phyloP scores from a whole-genome alignment of 768 basidiomycete genomes.

The Kwoniella sp. region DNA sequence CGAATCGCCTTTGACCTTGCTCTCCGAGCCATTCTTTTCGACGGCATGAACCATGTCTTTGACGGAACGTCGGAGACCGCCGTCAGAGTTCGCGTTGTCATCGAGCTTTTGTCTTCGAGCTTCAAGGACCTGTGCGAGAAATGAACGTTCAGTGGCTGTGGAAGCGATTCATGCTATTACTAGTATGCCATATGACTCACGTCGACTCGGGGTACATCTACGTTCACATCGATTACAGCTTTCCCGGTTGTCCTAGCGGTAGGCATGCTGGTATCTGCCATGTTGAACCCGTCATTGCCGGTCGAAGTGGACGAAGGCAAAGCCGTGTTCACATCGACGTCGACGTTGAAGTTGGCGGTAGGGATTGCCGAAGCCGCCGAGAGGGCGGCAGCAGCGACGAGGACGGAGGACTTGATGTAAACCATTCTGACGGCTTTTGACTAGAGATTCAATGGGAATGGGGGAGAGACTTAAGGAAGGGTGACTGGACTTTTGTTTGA shows the following conservation, averaged over 20 bases:
- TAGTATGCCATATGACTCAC: slow-evolving; percentile 7
- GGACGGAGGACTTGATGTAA: slow-evolving; percentile 25
- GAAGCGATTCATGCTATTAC: too few relatives aligned
- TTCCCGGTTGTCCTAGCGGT: not conserved
- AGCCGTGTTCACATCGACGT: slow-evolving; percentile 9
- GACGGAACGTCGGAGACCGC: slow-evolving; percentile 12
- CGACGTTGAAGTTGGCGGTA: slow-evolving; percentile 11
- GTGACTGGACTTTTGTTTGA: slow-evolving; percentile 2
- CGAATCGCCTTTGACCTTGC: not conserved
- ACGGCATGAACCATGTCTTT: slow-evolving; percentile 19
- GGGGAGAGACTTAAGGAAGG: not conserved
- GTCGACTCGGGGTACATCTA: slow-evolving; percentile 11
- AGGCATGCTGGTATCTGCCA: not conserved
- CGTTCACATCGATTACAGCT: slow-evolving; percentile 17
- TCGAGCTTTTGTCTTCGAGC: slow-evolving; percentile 11
- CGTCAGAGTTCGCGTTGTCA: slow-evolving; percentile 6
- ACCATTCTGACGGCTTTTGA: slow-evolving; percentile 12
- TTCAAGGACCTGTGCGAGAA: slow-evolving; percentile 10
- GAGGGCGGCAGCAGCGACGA: slow-evolving; percentile 23
- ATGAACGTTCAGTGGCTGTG: not conserved
- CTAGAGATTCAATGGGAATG: not conserved
- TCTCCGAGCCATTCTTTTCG: not conserved
- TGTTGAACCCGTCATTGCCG: not conserved
- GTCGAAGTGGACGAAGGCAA: not conserved
- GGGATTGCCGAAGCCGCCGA: slow-evolving; percentile 21